Base-by-base conservation (phyloP, 2,329 filamentous ascomycete species). In the Ophiostoma piceae region DNA sequence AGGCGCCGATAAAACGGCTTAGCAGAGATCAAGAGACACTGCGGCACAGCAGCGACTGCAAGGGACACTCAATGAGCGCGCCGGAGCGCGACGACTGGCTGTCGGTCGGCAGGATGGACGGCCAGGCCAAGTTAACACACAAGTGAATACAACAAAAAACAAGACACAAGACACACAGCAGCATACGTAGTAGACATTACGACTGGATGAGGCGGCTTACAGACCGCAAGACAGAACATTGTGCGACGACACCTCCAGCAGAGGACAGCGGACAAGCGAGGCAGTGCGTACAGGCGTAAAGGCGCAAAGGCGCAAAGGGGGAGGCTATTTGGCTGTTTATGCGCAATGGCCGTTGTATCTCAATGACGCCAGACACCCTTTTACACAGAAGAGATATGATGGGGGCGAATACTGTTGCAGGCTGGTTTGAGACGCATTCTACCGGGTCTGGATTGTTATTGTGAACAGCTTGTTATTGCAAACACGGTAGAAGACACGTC, bases 31-130 rank as follows among this genome's bases (percentile, higher is more conserved):
- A 62, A 29, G 26, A 62, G 57, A 62, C 57, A 62, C 14, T 32
- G 57, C 57, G 57, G 57, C 57, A 62, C 26, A 19, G 26, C 26
- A 62, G 26, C 22, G 5, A 62, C 57, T 62, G 57, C 57, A 62
- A 62, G 57, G 57, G 57, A 19, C 14, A 3, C 57, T 32, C 26
- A 35, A 19, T 32, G 3, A 29, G 57, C 6, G 57, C 26, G 26
- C 16, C 32, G 57, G 26, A 62, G 22, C 9, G 22, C 11, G 26
- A 8, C 12, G 57, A 62, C 57, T 32, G 26, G 57, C 11, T 26
- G 8, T 29, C 57, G 3, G 57, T 19, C 26, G 57, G 22, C 26
- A 62, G 26, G 57, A 62, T 62, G 57, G 12, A 62, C 16, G 26
- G 12, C 14, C 22, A 16, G 57, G 14, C 26, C 11, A 62, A 16